Base-by-base conservation (phyloP, 176 grass and related monocot species). In the Bonia amplexicaulis region DNA sequence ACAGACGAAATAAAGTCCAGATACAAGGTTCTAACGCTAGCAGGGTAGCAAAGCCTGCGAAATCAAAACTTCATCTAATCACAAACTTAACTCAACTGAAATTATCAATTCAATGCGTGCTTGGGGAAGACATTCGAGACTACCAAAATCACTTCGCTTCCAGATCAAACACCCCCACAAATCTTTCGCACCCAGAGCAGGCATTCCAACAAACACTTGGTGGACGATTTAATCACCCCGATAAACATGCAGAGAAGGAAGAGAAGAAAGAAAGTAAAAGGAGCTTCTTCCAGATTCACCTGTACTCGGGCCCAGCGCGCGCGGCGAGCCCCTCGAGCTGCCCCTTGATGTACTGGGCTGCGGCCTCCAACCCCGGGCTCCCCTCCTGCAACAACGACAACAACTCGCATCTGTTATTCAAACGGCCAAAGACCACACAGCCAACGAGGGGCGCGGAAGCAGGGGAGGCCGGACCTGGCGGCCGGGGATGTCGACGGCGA, bases 261-360 rank as follows among this genome's bases (percentile, higher is more conserved):
- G 23, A 40, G 44, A 19, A 90, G 39, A 78, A 78, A 23, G 57
- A 7, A 23, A 59, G 5, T 1, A 59, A 59, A 59, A 59, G 68
- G 22, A 41, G 22, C 25, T 48, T 25, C 10, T 16, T 64, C 65
- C 48, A 20, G 76, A 79, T 78, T 87, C 13, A 95, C 96, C 89
- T 95, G 74, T 92, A 98, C 78, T 82, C 87, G 2, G 91, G 73
- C 27, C 91, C 91, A 9, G 93, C 93, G 40, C 69, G 84, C 2
- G 60, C 80, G 13, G 93, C 91, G 23, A 98, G 81, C 39, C 48
- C 87, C 86, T 95, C 81, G 29, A 98, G 80, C 85, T 98, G 83
- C 79, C 69, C 75, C 82, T 85, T 93, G 85, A 98, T 98, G 77
- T 98, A 98, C 79, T 88, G 88, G 46, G 96, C 91, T 22, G 93